Evolutionary conservation across 148 eudicot species (phyloP).

Genomic region (Silene uniflora): DNA sequence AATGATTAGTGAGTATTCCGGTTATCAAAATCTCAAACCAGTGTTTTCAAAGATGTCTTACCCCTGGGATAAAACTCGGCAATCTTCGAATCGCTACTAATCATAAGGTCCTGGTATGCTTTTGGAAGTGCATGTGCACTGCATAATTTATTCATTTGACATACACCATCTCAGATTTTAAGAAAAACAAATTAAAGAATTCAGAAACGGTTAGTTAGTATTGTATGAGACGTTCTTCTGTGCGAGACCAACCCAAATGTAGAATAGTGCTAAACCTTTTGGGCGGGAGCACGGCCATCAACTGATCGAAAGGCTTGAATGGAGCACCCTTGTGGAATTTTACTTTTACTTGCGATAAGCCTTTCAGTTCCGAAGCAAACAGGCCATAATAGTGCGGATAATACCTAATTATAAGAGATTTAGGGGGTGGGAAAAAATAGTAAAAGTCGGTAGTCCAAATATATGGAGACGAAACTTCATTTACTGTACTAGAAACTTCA

Average conservation of each 20-base stretch:
- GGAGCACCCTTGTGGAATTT: slow-evolving; percentile 45
- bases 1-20: background rate
- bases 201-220: too few species aligned
- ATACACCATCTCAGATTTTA: too few species aligned
- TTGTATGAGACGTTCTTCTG: too few species aligned
- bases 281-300: slow-evolving; percentile 66
- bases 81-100: slow-evolving; percentile 32
- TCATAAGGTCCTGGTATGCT: slow-evolving; percentile 41
- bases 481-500: background rate
- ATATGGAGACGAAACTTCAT: background rate
- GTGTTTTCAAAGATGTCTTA: slow-evolving; percentile 9
- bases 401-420: slow-evolving; percentile 32
- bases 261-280: slow-evolving; percentile 33
- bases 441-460: background rate
- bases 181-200: too few species aligned
- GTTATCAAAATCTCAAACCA: background rate
- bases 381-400: slow-evolving; percentile 54
- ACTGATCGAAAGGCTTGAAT: slow-evolving; percentile 55
- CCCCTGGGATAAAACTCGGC: slow-evolving; percentile 49
- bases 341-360: slow-evolving; percentile 31
- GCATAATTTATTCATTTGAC: slow-evolving; percentile 3
- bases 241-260: too few species aligned
- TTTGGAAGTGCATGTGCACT: slow-evolving; percentile 60
- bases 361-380: slow-evolving; percentile 58
- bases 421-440: background rate